Conservation (phyloP, 768 basidiomycete species). For the Psilocybe sp. region DNA sequence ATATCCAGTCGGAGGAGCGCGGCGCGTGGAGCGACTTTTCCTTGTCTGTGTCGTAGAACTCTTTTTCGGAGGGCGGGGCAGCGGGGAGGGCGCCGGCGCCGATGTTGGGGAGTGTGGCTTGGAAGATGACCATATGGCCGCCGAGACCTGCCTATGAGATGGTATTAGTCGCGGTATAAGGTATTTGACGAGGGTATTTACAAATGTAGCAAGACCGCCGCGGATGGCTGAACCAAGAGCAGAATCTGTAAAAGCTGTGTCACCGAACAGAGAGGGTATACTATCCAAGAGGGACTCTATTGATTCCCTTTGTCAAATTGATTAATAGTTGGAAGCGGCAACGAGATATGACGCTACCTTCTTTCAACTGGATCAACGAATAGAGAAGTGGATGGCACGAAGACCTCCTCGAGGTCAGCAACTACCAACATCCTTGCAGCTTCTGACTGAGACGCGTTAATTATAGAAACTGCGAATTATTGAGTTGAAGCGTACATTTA, state of each 20-base stretch:
- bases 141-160: slow-evolving; percentile 56
- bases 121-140: slow-evolving; percentile 76
- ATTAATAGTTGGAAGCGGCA: neutral
- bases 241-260: slow-evolving; percentile 46
- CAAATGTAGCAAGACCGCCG: slow-evolving; percentile 69
- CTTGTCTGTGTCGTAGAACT: slow-evolving; percentile 80
- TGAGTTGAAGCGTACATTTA: slow-evolving; percentile 59
- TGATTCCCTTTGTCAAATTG: slow-evolving; percentile 37
- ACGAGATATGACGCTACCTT: slow-evolving; percentile 38
- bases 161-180: neutral
- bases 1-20: slow-evolving; percentile 76
- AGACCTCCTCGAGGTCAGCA: slow-evolving; percentile 90
- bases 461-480: slow-evolving; percentile 10
- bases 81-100: slow-evolving; percentile 68
- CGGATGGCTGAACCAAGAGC: slow-evolving; percentile 79
- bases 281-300: slow-evolving; percentile 66
- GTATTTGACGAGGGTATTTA: slow-evolving; percentile 30
- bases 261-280: slow-evolving; percentile 60
- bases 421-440: slow-evolving; percentile 74
- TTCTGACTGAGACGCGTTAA: slow-evolving; percentile 37
- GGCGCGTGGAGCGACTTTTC: slow-evolving; percentile 79
- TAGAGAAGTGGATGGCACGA: slow-evolving; percentile 73
- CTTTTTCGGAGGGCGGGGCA: slow-evolving; percentile 55
- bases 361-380: slow-evolving; percentile 75
- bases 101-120: slow-evolving; percentile 62